These are phyloP conservation scores for Circinella umbellata DNA, from an alignment of 371 early-diverging fungal genomes.

Conservation along the genomic window DNA sequence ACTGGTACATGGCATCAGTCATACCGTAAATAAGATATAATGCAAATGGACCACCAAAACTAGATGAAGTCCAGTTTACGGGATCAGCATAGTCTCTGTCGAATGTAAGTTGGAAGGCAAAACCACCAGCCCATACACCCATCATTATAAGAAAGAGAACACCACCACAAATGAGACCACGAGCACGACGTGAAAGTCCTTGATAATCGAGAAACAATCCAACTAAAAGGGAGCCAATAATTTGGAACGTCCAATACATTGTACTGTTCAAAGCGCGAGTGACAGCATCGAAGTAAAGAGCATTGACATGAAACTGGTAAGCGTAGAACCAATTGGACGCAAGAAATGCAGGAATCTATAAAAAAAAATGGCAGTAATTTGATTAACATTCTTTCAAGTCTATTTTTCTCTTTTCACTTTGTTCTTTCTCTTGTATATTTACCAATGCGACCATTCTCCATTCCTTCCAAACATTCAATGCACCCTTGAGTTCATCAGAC, in stretches of 20 bases:
- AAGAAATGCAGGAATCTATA: constrained; percentile 62
- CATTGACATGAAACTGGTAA: constrained; percentile 61
- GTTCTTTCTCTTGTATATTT: not conserved
- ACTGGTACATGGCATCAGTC: constrained; percentile 73
- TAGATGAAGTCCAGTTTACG: constrained; percentile 27
- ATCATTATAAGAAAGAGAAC: constrained; percentile 51
- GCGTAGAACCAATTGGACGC: constrained; percentile 81
- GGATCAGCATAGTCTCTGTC: constrained; percentile 26
- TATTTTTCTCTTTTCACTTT: no score
- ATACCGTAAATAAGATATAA: constrained; percentile 73
- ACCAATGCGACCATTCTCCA: constrained; percentile 54
- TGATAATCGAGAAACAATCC: constrained; percentile 63
- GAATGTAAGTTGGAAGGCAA: constrained; percentile 62
- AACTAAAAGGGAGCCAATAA: constrained; percentile 59
- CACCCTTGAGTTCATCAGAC: constrained; percentile 54
- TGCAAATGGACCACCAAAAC: constrained; percentile 61
- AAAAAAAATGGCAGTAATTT: not conserved
- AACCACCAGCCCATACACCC: constrained; percentile 67
- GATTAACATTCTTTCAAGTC: not conserved
- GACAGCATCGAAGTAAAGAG: constrained; percentile 60
- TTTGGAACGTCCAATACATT: constrained; percentile 75
- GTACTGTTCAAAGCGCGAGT: constrained; percentile 70
- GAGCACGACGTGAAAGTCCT: constrained; percentile 50
- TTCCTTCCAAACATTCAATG: constrained; percentile 62
- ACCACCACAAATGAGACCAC: constrained; percentile 57